These are phyloP conservation scores for Spironucleus salmonicida DNA, from an alignment of 208 protist genomes.

Conservation along the genomic window DNA sequence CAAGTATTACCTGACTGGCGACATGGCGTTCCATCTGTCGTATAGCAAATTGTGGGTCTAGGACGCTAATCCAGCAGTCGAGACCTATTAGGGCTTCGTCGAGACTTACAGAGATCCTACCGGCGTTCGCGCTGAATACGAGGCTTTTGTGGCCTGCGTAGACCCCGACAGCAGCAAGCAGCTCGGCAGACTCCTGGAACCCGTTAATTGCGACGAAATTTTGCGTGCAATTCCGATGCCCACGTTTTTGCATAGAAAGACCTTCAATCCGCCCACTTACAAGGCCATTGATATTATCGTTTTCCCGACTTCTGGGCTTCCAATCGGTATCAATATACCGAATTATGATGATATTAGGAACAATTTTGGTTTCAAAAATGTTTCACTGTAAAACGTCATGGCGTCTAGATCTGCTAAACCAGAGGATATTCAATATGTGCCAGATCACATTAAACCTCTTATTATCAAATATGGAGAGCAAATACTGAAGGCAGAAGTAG, in stretches of 20 bases:
- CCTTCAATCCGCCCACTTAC: conserved; percentile 40
- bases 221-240: conserved; percentile 34
- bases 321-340: conserved; percentile 48
- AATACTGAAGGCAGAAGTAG: conserved; percentile 27
- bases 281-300: conserved; percentile 40
- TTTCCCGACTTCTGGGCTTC: conserved; percentile 36
- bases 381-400: conserved; percentile 40
- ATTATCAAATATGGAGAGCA: neutral
- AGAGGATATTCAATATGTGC: neutral
- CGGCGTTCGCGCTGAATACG: conserved; percentile 40
- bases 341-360: conserved; percentile 46
- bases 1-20: conserved; percentile 13
- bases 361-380: conserved; percentile 44
- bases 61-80: conserved; percentile 37
- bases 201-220: conserved; percentile 4
- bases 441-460: neutral
- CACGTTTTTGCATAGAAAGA: conserved; percentile 30
- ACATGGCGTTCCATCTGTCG: conserved; percentile 12
- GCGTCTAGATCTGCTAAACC: neutral
- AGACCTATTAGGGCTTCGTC: conserved; percentile 43
- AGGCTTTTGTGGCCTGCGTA: conserved; percentile 41
- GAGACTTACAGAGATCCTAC: conserved; percentile 44
- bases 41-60: conserved; percentile 39
- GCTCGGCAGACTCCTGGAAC: conserved; percentile 33
- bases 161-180: conserved; percentile 17